Evolutionary conservation across 2,329 filamentous ascomycete genomes (phyloP).

Genomic region (Parafenestella ontariensis): DNA sequence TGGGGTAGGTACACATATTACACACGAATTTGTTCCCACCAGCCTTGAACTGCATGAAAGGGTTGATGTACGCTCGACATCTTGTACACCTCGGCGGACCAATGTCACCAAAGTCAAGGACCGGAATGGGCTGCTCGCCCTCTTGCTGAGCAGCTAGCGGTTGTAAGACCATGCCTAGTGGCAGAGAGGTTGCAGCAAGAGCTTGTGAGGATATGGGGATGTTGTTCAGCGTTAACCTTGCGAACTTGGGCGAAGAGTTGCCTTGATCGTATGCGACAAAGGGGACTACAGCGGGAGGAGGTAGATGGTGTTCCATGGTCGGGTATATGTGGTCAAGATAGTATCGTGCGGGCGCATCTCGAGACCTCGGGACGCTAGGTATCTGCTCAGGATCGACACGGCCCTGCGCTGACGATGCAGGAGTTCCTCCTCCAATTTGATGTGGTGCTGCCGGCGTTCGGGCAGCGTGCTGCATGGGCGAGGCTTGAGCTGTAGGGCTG

Average conservation of each 20-base stretch:
- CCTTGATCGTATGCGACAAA: slow-evolving; percentile 97
- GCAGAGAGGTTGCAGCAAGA: slow-evolving; percentile 79
- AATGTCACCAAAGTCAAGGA: slow-evolving; percentile 90
- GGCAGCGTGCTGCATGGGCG: slow-evolving; percentile 48
- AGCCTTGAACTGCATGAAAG: slow-evolving; percentile 96
- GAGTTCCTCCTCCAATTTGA: slow-evolving; percentile 36
- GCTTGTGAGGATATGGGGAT: slow-evolving; percentile 85
- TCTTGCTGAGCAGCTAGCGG: slow-evolving; percentile 82
- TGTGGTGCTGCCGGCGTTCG: slow-evolving; percentile 33
- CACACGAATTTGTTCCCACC: slow-evolving; percentile 97
- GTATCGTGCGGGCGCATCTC: slow-evolving; percentile 82
- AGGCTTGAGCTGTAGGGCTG: slow-evolving; percentile 47
- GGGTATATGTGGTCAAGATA: slow-evolving; percentile 90
- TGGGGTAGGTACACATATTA: slow-evolving; percentile 97
- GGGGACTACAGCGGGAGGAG: slow-evolving; percentile 84
- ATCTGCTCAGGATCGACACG: slow-evolving; percentile 90
- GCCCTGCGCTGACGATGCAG: slow-evolving; percentile 69
- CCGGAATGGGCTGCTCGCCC: slow-evolving; percentile 85
- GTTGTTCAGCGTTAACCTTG: slow-evolving; percentile 89
- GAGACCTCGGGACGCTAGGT: slow-evolving; percentile 84
- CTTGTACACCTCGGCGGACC: slow-evolving; percentile 91
- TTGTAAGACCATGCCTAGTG: slow-evolving; percentile 86
- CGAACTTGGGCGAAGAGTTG: slow-evolving; percentile 93
- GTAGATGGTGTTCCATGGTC: slow-evolving; percentile 92
- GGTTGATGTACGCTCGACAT: slow-evolving; percentile 97